A percentile compares a stretch with the other conserved stretches of the same genome.
Conservation (phyloP, 352 stramenopile genomes). For the Thraustochytrium striatum region DNA sequence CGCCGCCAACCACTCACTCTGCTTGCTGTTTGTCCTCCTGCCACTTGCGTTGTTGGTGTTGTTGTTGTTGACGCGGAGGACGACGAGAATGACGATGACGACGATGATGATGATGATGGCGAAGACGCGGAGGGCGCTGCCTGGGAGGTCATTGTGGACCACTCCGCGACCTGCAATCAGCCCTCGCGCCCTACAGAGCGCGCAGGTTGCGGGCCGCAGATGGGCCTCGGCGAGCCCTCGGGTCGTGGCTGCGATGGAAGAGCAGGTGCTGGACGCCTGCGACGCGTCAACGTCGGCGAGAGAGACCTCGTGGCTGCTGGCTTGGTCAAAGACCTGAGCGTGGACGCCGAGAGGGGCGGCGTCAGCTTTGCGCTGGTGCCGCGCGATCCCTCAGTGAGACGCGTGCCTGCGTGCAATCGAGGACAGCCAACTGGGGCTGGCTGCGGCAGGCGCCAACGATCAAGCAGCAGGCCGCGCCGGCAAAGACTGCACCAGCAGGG, state of each 20-base stretch:
- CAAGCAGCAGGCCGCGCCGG: not conserved
- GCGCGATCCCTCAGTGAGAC: not conserved
- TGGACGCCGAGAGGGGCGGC: not conserved
- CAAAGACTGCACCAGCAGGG: not conserved
- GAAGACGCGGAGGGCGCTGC: too few species aligned
- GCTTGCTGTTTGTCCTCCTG: too few species aligned
- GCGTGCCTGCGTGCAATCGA: not conserved
- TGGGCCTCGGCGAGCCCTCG: too few species aligned
- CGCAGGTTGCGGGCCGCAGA: too few species aligned
- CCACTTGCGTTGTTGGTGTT: too few species aligned
- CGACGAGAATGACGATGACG: too few species aligned
- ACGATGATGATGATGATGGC: too few species aligned
- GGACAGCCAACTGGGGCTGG: not conserved
- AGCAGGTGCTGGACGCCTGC: constrained; percentile 30
- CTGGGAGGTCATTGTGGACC: too few species aligned
- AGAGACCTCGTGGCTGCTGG: constrained; percentile 11
- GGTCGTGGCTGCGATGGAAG: not conserved
- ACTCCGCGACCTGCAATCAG: too few species aligned
- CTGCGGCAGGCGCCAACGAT: not conserved
- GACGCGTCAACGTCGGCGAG: constrained; percentile 1
- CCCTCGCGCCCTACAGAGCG: too few species aligned
- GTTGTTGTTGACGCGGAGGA: too few species aligned
- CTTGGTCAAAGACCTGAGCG: constrained; percentile 27
- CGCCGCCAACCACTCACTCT: too few species aligned
- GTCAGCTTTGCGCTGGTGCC: not conserved